Evolutionary conservation across 2,329 filamentous ascomycete genomes (phyloP).

Genomic region (Xylariaceae sp.): DNA sequence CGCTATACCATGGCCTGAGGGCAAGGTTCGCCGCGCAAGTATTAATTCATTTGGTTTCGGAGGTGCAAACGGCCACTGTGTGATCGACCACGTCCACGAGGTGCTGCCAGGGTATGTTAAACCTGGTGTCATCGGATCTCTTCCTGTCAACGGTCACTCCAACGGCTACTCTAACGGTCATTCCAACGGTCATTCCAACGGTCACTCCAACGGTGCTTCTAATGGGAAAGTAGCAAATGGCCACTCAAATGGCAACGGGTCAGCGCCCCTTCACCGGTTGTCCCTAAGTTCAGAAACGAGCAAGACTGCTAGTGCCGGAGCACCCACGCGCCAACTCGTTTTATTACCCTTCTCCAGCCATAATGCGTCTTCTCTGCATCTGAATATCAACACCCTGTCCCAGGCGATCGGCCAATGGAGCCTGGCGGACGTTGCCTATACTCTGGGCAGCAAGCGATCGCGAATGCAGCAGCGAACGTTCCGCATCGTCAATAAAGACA

Average conservation of each 20-base stretch:
- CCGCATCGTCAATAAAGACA: conserved; percentile 14
- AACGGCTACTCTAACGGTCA: conserved; percentile 3
- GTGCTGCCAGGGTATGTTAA: conserved; percentile 12
- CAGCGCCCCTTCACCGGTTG: neutral
- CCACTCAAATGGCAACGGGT: neutral
- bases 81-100: conserved; percentile 26
- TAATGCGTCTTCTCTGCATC: conserved; percentile 18
- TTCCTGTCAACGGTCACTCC: neutral
- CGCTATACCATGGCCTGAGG: conserved; percentile 23
- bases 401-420: neutral
- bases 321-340: conserved; percentile 19
- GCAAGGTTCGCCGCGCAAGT: conserved; percentile 20
- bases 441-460: conserved; percentile 11
- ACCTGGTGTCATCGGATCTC: conserved; percentile 4
- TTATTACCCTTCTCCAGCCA: conserved; percentile 27
- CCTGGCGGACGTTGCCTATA: conserved; percentile 19
- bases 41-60: conserved; percentile 32
- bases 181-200: conserved; percentile 7
- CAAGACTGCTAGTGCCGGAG: conserved; percentile 3
- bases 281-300: neutral
- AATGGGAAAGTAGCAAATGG: neutral
- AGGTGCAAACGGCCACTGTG: conserved; percentile 31
- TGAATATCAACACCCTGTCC: conserved; percentile 17
- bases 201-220: neutral
- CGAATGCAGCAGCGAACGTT: conserved; percentile 7